Evolutionary conservation across 2,329 filamentous ascomycete genomes (phyloP), one percentile per base, ranked within the genome.

Genomic region (Seiridium cupressi): DNA sequence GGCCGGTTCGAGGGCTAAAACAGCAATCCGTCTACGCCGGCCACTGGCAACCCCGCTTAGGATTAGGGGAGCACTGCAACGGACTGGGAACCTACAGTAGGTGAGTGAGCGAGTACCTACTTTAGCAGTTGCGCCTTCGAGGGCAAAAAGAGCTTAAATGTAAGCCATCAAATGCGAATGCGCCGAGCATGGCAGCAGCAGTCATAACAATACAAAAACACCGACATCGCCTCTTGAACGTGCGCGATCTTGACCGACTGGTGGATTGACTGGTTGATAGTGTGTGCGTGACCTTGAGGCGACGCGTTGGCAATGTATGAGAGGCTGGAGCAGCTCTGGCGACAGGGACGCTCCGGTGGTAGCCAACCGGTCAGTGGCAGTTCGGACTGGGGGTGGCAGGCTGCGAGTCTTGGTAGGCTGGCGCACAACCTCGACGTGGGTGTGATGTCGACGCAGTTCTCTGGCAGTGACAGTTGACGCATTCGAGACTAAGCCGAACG

Each of bases 241-340:
- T 34, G 13, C 32, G 32, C 49, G 34, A 18, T 13, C 31, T 13
- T 26, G 18, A 26, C 18, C 10, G 18, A 35, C 32, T 35, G 31
- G 49, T 38, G 4, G 4, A 53, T n/a, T 53, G 34, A 53, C 49
- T 49, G 49, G 34, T 53, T 53, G 49, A n/a, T 18, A 32, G 11
- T 53, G 49, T 18, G 49, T 18, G 49, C 34, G 35, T 38, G 49
- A 53, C 34, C 49, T 35, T n/a, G 32, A 35, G 32, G 34, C 32
- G 54, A 57, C 46, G 53, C 44, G 53, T 55, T 60, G 58, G 51
- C 58, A 51, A 56, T 51, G 10, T 26, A n/a, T 55, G 34, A 55
- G 58, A 59, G 58, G 58, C 35, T 59, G 58, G 58, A 31, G 13
- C 6, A 32, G 47, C 26, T 36, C 32, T 53, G 31, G 49, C 18